A percentile compares a stretch with the other conserved stretches of the same genome.
phyloP scores from a whole-genome alignment of 2,329 filamentous ascomycete genomes.

The Botryotinia narcissicola region DNA sequence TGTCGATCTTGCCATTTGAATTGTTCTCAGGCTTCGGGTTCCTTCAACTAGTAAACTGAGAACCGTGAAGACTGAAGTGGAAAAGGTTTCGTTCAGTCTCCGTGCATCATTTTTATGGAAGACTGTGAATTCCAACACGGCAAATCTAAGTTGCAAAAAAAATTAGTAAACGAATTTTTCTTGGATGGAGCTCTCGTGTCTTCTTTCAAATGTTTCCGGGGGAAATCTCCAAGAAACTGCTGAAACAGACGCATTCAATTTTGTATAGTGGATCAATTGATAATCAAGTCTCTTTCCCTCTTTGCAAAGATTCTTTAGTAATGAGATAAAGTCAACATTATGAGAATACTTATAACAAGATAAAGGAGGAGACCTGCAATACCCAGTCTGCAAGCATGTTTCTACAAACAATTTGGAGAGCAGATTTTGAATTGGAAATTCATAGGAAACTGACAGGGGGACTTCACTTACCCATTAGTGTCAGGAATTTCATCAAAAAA shows the following conservation, averaged over 20 bases:
- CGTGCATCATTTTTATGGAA: background rate
- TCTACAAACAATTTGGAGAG: background rate
- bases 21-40: too few relatives aligned
- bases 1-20: background rate
- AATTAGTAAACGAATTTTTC: background rate
- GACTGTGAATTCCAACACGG: background rate
- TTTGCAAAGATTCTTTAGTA: background rate
- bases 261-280: too few relatives aligned
- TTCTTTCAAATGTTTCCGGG: too few relatives aligned
- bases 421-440: background rate
- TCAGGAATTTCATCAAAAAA: background rate
- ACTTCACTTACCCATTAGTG: background rate
- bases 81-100: background rate
- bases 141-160: background rate
- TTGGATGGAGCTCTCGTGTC: background rate
- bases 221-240: background rate
- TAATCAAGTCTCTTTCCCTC: background rate
- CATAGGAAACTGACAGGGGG: background rate
- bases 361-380: background rate
- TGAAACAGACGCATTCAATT: background rate
- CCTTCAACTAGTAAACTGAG: background rate
- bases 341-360: too few relatives aligned
- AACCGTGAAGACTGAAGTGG: background rate
- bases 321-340: too few relatives aligned
- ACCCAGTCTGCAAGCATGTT: background rate